Base-by-base conservation (phyloP, 2,329 filamentous ascomycete species). In the Trichoderma endophyticum region DNA sequence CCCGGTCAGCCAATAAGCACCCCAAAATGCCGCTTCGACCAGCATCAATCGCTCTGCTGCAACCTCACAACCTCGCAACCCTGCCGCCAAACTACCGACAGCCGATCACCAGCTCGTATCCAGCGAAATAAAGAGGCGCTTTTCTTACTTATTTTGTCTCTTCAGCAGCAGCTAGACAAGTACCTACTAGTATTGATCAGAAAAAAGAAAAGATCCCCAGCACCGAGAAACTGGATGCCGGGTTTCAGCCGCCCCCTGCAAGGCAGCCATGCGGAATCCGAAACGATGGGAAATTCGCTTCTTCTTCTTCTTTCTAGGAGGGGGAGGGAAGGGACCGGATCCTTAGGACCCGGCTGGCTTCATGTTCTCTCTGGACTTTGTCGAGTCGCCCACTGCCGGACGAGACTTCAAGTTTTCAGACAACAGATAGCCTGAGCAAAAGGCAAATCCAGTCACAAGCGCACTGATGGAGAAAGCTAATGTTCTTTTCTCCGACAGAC, bases 251-350 rank as follows among this genome's bases (percentile, higher is more conserved):
- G 12, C 32, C 14, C 57, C 64, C 51, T 39, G 56, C 54, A 68
- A 48, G 56, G 56, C 66, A 60, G 18, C 66, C 66, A 61, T 70
- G 66, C 66, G 30, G 54, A 61, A 70, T 70, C 57, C 39, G 66
- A 70, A 70, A 70, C 66, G 15, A 21, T 54, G 66, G 36, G 66
- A 62, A 61, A 61, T 62, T 70, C 66, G 66, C 66, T 36, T 70
- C 43, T 21, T 65, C 39, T 26, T 34, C 39, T 43, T 43, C 39
- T 54, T 21, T 21, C 28, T 32, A 11, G n/a, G 62, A 14, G 21
- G 32, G 60, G 36, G 5, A 2, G 12, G 14, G 18, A 43, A n/a
- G 39, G 18, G 39, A n/a, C n/a, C 56, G 28, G 18, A 60, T 60
- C 56, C 28, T 32, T 34, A 18, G 15, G 28, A 8, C 56, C 28